Evolutionary conservation across 352 stramenopile genomes (phyloP).

Genomic region (Phytophthora agathidicida): DNA sequence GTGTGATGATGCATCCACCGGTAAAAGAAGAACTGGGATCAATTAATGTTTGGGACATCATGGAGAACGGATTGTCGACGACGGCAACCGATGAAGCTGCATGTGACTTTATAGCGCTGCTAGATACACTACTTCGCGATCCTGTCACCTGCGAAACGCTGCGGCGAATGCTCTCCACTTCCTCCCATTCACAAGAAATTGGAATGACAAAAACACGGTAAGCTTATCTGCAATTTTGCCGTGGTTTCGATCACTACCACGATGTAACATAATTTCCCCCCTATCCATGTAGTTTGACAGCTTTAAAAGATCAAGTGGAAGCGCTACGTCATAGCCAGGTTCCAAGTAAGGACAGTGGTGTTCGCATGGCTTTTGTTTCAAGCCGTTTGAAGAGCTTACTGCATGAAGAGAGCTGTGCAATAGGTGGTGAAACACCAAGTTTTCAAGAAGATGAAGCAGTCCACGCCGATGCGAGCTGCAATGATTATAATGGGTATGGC

Average conservation of each 20-base stretch:
- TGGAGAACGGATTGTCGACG: slow-evolving; percentile 21
- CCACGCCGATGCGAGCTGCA: slow-evolving; percentile 1
- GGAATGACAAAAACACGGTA: slow-evolving; percentile 9
- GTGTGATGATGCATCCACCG: slow-evolving; percentile 28
- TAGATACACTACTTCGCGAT: slow-evolving; percentile 47
- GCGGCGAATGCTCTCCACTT: neutral
- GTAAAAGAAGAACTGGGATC: slow-evolving; percentile 40
- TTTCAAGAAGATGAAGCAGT: neutral
- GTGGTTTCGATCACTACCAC: neutral
- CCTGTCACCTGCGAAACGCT: slow-evolving; percentile 2
- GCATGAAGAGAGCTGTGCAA: neutral
- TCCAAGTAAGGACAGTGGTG: slow-evolving; percentile 6
- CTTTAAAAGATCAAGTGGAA: slow-evolving; percentile 18
- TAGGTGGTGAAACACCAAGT: neutral
- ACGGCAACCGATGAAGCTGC: slow-evolving; percentile 21
- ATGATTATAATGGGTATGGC: slow-evolving; percentile 12
- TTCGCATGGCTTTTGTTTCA: slow-evolving; percentile 11
- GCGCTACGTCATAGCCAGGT: slow-evolving; percentile 14
- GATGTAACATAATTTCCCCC: neutral
- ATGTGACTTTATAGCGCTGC: slow-evolving; percentile 45
- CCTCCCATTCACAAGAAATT: neutral
- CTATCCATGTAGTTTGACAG: slow-evolving; percentile 13
- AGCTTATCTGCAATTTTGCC: neutral
- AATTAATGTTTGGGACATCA: slow-evolving; percentile 28
- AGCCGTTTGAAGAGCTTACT: slow-evolving; percentile 16